Conservation (phyloP, 495 filamentous ascomycete species). For the Bathelium albidoporum region DNA sequence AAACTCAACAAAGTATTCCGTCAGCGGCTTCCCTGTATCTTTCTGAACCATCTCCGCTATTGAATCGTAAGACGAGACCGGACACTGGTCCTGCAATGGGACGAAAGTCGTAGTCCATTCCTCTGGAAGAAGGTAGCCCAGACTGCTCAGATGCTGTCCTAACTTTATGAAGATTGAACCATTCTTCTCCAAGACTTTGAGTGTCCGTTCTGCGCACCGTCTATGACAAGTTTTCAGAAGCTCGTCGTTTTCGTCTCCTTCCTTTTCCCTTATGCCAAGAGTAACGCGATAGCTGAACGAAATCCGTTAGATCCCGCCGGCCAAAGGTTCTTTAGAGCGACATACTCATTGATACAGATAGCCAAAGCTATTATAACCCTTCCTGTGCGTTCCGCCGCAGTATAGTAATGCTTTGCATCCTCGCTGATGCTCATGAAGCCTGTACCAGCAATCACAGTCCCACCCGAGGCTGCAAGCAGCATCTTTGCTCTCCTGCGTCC, state of each 20-base stretch:
- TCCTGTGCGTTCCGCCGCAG: slow-evolving; percentile 63
- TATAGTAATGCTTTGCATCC: slow-evolving; percentile 59
- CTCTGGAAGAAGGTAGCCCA: slow-evolving; percentile 86
- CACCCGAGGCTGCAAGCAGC: slow-evolving; percentile 42
- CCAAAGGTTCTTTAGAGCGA: slow-evolving; percentile 9
- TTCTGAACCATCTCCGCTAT: slow-evolving; percentile 74
- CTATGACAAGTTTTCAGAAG: slow-evolving; percentile 80
- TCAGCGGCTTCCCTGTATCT: slow-evolving; percentile 72
- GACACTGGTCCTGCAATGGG: slow-evolving; percentile 91
- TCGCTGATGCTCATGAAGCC: slow-evolving; percentile 60
- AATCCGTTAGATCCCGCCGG: slow-evolving; percentile 8
- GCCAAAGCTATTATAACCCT: slow-evolving; percentile 68
- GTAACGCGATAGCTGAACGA: slow-evolving; percentile 66
- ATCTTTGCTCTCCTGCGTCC: slow-evolving; percentile 21
- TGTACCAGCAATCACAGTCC: slow-evolving; percentile 34
- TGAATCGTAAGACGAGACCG: slow-evolving; percentile 81
- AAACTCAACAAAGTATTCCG: slow-evolving; percentile 77
- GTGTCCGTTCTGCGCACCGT: slow-evolving; percentile 79
- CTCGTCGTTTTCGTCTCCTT: slow-evolving; percentile 47
- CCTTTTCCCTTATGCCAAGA: slow-evolving; percentile 43
- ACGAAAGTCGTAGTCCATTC: slow-evolving; percentile 98
- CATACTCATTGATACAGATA: slow-evolving; percentile 85
- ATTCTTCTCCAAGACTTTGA: slow-evolving; percentile 82
- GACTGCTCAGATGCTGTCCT: slow-evolving; percentile 89
- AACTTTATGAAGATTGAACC: slow-evolving; percentile 98